Base-by-base conservation (phyloP, 2,329 filamentous ascomycete species). In the Chrysosporium keratinophilum region DNA sequence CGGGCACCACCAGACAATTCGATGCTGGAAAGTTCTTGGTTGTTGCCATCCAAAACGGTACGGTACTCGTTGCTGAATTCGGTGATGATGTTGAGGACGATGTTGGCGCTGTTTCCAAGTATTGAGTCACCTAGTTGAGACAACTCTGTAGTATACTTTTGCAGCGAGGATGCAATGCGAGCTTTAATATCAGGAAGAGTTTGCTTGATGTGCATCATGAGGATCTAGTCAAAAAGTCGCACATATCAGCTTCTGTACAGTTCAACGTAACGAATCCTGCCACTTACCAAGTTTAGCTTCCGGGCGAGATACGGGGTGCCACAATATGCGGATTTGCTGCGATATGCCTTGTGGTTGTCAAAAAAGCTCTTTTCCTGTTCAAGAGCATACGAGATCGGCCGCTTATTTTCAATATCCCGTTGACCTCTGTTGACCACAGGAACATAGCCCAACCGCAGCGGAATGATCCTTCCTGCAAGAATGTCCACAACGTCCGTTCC, bases 141-240 rank as follows among this genome's bases (percentile, higher is more conserved):
- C 19, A 98, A 79, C 71, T 98, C 93, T 41, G 82, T 73, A 3
- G 81, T 77, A 71, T 98, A 98, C 69, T 98, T 98, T 67, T 90
- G 85, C 56, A 98, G 77, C 12, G 91, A 96, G 61, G 87, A 86
- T n/a, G 87, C 81, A 63, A 98, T 98, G 59, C 94, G 86, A 12
- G 87, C 88, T 76, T 98, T 98, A 77, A 98, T 98, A 67, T 98
- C 93, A 40, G 93, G 93, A 12, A 98, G 80, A 1, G 93, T 98
- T 76, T 98, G 91, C 75, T 98, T 98, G 77, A 98, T 98, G 76
- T 98, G 93, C 93, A 98, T 98, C 91, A 98, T 97, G 62, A 98
- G 80, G 67, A 98, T 97, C 78, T 81, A 65, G 12, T 48, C 15
- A 48, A 2, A 12, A 33, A 12, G 7, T 28, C 33, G 19, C 45